Conservation (phyloP, 2,329 filamentous ascomycete genomes). For the Coniella lustricola region DNA sequence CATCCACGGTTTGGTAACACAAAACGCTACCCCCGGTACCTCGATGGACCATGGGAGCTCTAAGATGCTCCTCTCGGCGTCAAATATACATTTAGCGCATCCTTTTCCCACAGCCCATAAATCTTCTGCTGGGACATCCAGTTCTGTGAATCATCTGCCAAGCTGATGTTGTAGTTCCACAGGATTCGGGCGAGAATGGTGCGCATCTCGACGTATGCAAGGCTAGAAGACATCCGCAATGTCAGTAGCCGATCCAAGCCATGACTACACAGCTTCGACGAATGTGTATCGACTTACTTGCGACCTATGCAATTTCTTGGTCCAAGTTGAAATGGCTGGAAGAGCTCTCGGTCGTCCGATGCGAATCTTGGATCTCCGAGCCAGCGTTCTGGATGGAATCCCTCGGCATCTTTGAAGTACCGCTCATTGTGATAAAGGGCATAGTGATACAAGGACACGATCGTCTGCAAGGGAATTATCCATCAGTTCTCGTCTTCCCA, state of each 20-base stretch:
- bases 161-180: constrained; percentile 27
- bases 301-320: constrained; percentile 27
- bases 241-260: not conserved
- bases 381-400: constrained; percentile 30
- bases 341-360: constrained; percentile 8
- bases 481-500: not conserved
- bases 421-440: constrained; percentile 23
- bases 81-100: constrained; percentile 23
- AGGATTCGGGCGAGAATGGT: constrained; percentile 27
- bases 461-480: constrained; percentile 20
- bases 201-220: constrained; percentile 31
- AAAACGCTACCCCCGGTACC: not conserved
- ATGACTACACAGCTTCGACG: not conserved
- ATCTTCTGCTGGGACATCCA: constrained; percentile 24
- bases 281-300: constrained; percentile 21
- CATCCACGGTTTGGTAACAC: not conserved
- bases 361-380: constrained; percentile 17
- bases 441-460: constrained; percentile 26
- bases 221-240: constrained; percentile 19
- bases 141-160: constrained; percentile 20
- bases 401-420: constrained; percentile 27
- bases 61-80: constrained; percentile 2
- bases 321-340: constrained; percentile 26
- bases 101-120: constrained; percentile 25
- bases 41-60: no score